Percentiles rank a stretch among this genome's conserved stretches.
Conservation (phyloP, 805 yeast species). For the Ogataea methylovora region DNA sequence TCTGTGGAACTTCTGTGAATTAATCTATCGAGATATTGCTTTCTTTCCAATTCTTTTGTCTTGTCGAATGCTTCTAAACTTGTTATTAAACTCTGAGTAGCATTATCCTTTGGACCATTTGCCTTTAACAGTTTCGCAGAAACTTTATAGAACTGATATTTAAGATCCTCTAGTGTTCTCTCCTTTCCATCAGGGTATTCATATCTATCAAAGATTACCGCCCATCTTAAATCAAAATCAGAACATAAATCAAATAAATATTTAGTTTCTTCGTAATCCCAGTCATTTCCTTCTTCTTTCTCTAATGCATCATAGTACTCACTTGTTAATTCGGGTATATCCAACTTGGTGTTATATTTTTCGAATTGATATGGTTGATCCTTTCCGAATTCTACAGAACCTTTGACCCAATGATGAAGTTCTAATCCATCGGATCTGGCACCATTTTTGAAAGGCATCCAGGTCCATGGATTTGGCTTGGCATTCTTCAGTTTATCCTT, state of each 20-base stretch:
- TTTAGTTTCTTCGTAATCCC: slow-evolving; percentile 75
- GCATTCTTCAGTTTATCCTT: slow-evolving; percentile 56
- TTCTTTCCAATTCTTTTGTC: slow-evolving; percentile 69
- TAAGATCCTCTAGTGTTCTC: slow-evolving; percentile 70
- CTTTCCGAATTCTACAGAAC: slow-evolving; percentile 33
- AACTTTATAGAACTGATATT: slow-evolving; percentile 71
- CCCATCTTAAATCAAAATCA: slow-evolving; percentile 61
- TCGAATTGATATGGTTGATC: slow-evolving; percentile 57
- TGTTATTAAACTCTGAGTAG: slow-evolving; percentile 41
- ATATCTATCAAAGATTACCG: slow-evolving; percentile 57
- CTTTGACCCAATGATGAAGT: slow-evolving; percentile 84
- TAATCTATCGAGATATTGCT: slow-evolving; percentile 68
- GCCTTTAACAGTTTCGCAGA: slow-evolving; percentile 46
- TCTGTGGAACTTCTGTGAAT: slow-evolving; percentile 89
- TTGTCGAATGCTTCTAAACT: slow-evolving; percentile 59
- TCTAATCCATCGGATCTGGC: slow-evolving; percentile 43
- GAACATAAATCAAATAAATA: slow-evolving; percentile 67
- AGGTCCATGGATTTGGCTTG: slow-evolving; percentile 79
- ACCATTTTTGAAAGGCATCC: slow-evolving; percentile 50
- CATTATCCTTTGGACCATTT: slow-evolving; percentile 34
- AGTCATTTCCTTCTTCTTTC: slow-evolving; percentile 23
- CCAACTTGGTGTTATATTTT: slow-evolving; percentile 61
- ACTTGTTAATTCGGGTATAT: slow-evolving; percentile 58
- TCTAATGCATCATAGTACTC: slow-evolving; percentile 46
- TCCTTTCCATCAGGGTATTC: slow-evolving; percentile 32